Conservation (phyloP, 257 asterid genomes). For the Lavandula angustifolia region DNA sequence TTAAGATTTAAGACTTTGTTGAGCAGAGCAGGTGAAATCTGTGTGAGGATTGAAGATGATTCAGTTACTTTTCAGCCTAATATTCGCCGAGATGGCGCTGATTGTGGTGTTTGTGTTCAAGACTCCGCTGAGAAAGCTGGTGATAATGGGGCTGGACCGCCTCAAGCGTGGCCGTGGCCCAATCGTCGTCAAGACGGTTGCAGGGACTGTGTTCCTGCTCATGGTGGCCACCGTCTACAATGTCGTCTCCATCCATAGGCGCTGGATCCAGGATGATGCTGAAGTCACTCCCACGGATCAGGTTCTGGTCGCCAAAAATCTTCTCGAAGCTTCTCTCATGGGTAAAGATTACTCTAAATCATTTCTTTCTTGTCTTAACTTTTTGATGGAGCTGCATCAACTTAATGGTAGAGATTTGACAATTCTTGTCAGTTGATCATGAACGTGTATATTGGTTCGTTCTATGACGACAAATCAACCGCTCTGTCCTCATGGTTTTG, state of each 20-base stretch:
- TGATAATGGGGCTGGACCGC: slow-evolving; percentile 77
- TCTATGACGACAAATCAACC: not conserved
- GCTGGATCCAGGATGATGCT: slow-evolving; percentile 64
- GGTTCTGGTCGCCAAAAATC: slow-evolving; percentile 60
- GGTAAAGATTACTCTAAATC: slow-evolving; percentile 45
- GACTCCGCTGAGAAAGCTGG: slow-evolving; percentile 82
- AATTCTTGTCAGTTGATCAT: not conserved
- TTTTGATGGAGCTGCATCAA: slow-evolving; percentile 23
- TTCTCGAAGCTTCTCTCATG: slow-evolving; percentile 90
- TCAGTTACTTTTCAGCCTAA: slow-evolving; percentile 56
- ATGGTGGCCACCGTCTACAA: slow-evolving; percentile 68
- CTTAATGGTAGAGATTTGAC: not conserved
- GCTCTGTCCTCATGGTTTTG: not conserved
- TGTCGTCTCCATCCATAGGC: slow-evolving; percentile 54
- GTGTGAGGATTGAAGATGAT: slow-evolving; percentile 44
- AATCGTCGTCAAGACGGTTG: slow-evolving; percentile 60
- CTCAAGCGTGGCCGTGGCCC: slow-evolving; percentile 86
- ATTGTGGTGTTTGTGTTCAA: slow-evolving; percentile 80
- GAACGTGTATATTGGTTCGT: not conserved
- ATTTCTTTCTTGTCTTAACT: not conserved
- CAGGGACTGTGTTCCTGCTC: slow-evolving; percentile 57
- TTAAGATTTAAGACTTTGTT: slow-evolving; percentile 7
- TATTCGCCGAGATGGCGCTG: slow-evolving; percentile 70
- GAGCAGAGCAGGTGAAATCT: not conserved
- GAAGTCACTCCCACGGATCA: slow-evolving; percentile 85